Percentiles rank a stretch among this genome's conserved stretches.
phyloP scores from a whole-genome alignment of 352 stramenopile species.

The Phytophthora pini region DNA sequence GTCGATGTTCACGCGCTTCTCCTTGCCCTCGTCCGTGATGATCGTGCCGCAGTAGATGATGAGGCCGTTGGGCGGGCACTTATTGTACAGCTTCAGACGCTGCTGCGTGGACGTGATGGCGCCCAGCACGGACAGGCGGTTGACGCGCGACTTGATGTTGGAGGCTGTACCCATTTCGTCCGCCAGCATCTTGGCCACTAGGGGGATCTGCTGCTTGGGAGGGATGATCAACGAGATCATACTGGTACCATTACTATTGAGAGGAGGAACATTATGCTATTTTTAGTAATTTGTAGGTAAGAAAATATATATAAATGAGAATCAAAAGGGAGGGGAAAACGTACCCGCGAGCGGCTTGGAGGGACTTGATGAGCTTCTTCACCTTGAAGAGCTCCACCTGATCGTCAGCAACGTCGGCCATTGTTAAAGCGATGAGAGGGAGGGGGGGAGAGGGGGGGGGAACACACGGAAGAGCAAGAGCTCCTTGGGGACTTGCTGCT shows the following conservation, averaged over 20 bases:
- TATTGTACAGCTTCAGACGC: constrained; percentile 99
- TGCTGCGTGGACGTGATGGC: constrained; percentile 99
- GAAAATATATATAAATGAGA: constrained; percentile 5
- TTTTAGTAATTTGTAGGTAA: neutral
- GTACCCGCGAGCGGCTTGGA: constrained; percentile 86
- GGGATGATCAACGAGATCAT: constrained; percentile 99
- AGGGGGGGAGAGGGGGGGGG: neutral
- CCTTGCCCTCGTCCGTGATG: constrained; percentile 99
- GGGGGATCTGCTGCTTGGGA: constrained; percentile 98
- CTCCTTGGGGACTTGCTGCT: neutral
- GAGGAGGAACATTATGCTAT: neutral
- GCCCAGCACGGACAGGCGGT: constrained; percentile 97
- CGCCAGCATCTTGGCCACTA: constrained; percentile 98
- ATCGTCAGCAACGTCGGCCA: constrained; percentile 73
- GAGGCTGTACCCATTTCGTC: constrained; percentile 99
- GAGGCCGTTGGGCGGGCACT: constrained; percentile 96
- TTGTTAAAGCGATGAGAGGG: constrained; percentile 2
- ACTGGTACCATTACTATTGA: constrained; percentile 96
- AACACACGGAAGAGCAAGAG: constrained; percentile 1
- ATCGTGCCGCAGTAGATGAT: constrained; percentile 99
- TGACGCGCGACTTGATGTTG: constrained; percentile 99
- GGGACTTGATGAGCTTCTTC: constrained; percentile 99
- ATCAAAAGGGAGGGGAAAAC: constrained; percentile 21
- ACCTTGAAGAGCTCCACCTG: constrained; percentile 99
- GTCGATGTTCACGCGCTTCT: constrained; percentile 99